Base-by-base conservation (phyloP, 2,329 filamentous ascomycete genomes). In the Ceratocystis alfenasii region DNA sequence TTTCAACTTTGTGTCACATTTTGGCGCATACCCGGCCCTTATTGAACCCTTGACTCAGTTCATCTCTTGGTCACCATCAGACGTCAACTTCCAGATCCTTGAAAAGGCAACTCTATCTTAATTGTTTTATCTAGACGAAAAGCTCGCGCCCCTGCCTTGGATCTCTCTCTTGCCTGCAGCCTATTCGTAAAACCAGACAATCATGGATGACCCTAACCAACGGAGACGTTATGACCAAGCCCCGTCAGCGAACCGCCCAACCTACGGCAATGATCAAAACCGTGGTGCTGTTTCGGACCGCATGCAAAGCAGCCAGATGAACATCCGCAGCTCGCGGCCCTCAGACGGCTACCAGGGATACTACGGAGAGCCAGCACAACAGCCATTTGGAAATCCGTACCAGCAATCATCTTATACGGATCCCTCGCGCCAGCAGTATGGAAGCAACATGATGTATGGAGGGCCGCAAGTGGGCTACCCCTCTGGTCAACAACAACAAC, bases 201-300 rank as follows among this genome's bases (percentile, higher is more conserved):
- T 36, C 44, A 63, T 63, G 61, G 36, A 46, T 17, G 46, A 63
- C 61, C 41, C 61, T 33, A 63, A 63, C 46, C 63, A 64, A 50
- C 63, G 48, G 48, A 55, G 61, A 63, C 61, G 61, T 48, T 63
- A 63, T 48, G 61, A 63, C n/a, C 61, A 63, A 48, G 44, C 48
- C 30, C 63, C 48, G 17, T 25, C 36, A 25, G 25, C 36, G 15
- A 50, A 46, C 20, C 63, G 63, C n/a, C 25, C 50, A 45, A 4
- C 63, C 33, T 64, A 64, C 28, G 41, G 33, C 22, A 30, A 30
- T 59, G 48, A 64, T 20, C 48, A 50, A 25, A 45, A 33, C 33
- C 63, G 63, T 7, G 22, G 53, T 53, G 41, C 41, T 41, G 36
- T 50, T 10, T 17, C 63, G 28, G 63, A 64, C 17, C 63, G 63